Base-by-base conservation (phyloP, 1,284 basidiomycete species). In the Pisolithus thermaeus region DNA sequence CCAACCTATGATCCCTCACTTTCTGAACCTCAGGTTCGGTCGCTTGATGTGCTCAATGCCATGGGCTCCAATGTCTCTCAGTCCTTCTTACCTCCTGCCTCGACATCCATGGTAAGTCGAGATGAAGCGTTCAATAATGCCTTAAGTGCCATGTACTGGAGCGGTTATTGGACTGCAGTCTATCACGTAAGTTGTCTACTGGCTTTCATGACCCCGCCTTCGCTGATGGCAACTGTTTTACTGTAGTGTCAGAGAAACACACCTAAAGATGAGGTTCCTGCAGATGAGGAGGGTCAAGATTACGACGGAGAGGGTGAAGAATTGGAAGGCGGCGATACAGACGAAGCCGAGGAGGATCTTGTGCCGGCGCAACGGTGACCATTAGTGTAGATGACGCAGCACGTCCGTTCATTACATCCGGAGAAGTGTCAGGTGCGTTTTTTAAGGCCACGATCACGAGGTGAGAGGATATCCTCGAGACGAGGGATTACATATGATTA, bases 111-210 rank as follows among this genome's bases (percentile, higher is more conserved):
- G 60, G 76, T 81, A 28, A 77, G 73, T 53, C 79, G 77, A 57
- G 86, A 90, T 56, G 85, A 90, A 59, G 86, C 86, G 1, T 90
- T 90, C 64, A 72, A 75, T 36, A 80, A 82, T 50, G 87, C 87
- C 2, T 59, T 88, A 60, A 76, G 75, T 22, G 84, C 87, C 16
- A 89, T 84, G 80, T 90, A 90, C 63, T 90, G 88, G 87, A 74
- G 76, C 32, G 87, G 87, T 16, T 90, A 90, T 64, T 90, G 87
- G 87, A 88, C 86, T 2, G 87, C 87, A 2, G 75, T 88, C 46
- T 90, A 90, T 62, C 83, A 90, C 65, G 86, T 84, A 61, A 47
- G 78, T 55, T n/a, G 23, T 25, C 18, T 38, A 3, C 32, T 35
- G 12, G 32, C 32, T 8, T 22, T 27, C 27, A n/a, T 28, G 42